Conservation (phyloP, 2,329 filamentous ascomycete species). For the Endocalyx cinctus region DNA sequence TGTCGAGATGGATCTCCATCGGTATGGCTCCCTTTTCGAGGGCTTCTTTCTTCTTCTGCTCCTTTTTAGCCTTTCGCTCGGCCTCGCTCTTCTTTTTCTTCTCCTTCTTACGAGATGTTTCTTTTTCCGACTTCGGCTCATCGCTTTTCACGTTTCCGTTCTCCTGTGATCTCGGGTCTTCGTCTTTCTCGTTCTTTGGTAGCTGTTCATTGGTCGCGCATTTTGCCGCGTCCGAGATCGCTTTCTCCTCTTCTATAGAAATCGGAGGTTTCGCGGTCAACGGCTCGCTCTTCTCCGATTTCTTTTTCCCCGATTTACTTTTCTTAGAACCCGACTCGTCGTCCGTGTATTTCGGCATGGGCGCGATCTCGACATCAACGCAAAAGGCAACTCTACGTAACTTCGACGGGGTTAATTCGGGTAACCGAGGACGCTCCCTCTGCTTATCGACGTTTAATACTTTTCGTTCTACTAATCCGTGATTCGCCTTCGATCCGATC, state of each 20-base stretch:
- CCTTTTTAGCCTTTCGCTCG: conserved; percentile 86
- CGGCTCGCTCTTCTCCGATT: conserved; percentile 68
- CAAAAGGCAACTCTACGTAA: conserved; percentile 88
- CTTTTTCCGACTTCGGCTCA: conserved; percentile 31
- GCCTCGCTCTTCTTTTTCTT: conserved; percentile 96
- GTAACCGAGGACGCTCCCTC: conserved; percentile 72
- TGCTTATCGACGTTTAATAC: conserved; percentile 81
- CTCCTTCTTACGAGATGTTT: conserved; percentile 72
- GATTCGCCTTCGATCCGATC: conserved; percentile 45
- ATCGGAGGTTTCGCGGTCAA: conserved; percentile 67
- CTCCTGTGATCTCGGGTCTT: conserved; percentile 25
- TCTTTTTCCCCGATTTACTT: conserved; percentile 58
- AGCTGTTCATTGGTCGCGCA: conserved; percentile 22
- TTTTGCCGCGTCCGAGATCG: conserved; percentile 39
- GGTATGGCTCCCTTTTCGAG: conserved; percentile 85
- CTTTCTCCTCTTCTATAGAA: conserved; percentile 54
- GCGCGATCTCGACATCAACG: conserved; percentile 95
- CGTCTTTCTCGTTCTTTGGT: conserved; percentile 20
- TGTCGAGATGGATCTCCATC: conserved; percentile 73
- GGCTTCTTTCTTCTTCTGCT: conserved; percentile 78
- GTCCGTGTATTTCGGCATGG: conserved; percentile 73
- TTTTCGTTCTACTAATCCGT: conserved; percentile 72
- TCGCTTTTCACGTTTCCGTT: conserved; percentile 25
- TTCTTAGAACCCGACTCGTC: conserved; percentile 47
- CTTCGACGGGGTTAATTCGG: conserved; percentile 75